Conservation (phyloP, 1,139 yeast species). For the Taphrina pruni region DNA sequence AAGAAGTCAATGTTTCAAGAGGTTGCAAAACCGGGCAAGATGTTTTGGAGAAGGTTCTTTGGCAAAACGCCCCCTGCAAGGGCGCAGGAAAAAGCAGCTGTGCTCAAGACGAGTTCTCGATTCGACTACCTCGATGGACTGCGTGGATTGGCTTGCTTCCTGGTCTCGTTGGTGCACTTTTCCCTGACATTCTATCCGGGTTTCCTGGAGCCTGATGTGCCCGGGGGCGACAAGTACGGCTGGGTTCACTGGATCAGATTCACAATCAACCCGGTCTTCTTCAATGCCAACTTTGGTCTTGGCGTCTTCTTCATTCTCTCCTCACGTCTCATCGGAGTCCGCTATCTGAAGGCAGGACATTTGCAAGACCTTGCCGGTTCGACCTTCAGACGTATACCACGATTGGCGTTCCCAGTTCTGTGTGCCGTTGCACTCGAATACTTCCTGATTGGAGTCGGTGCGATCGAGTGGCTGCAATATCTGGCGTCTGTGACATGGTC, state of each 20-base stretch:
- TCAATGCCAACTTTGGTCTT: slow-evolving; percentile 38
- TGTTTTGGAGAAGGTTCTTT: slow-evolving; percentile 30
- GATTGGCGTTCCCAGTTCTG: slow-evolving; percentile 34
- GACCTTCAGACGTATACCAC: slow-evolving; percentile 37
- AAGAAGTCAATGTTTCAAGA: slow-evolving; percentile 20
- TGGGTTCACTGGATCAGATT: slow-evolving; percentile 25
- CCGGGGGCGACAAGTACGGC: slow-evolving; percentile 16
- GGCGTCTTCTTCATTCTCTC: slow-evolving; percentile 40
- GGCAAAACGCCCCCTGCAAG: neutral
- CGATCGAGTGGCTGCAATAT: slow-evolving; percentile 32
- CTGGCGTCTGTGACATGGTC: slow-evolving; percentile 38
- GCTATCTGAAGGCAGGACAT: slow-evolving; percentile 25
- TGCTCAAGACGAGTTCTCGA: slow-evolving; percentile 10
- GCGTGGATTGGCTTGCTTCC: slow-evolving; percentile 32
- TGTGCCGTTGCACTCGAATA: slow-evolving; percentile 32
- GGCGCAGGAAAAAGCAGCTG: neutral
- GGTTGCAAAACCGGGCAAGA: slow-evolving; percentile 10
- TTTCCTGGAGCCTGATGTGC: slow-evolving; percentile 11
- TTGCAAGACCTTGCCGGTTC: slow-evolving; percentile 35
- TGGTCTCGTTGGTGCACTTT: slow-evolving; percentile 37
- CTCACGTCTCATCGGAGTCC: slow-evolving; percentile 35
- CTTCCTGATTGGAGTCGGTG: slow-evolving; percentile 39
- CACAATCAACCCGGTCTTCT: slow-evolving; percentile 29
- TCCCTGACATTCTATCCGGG: slow-evolving; percentile 36
- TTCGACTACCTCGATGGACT: slow-evolving; percentile 39